Conservation (phyloP, 2,329 filamentous ascomycete genomes). For the Ascochyta pisi region DNA sequence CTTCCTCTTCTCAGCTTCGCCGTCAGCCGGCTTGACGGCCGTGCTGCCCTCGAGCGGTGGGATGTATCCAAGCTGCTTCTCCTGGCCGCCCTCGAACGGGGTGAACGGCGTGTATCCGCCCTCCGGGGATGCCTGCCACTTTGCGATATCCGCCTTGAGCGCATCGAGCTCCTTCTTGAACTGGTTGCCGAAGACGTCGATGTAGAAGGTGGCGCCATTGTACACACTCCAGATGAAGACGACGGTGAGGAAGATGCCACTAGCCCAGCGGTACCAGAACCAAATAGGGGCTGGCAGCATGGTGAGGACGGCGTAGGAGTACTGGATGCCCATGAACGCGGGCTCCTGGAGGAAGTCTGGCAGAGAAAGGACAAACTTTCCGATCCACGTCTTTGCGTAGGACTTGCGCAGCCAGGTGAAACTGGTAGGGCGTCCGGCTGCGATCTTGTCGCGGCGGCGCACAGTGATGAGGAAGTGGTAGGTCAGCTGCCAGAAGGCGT, state of each 20-base stretch:
- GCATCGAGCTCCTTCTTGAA: slow-evolving; percentile 96
- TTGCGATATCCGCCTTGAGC: slow-evolving; percentile 85
- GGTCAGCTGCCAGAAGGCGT: slow-evolving; percentile 86
- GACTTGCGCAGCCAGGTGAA: slow-evolving; percentile 96
- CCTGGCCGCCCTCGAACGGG: slow-evolving; percentile 25
- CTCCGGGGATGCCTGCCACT: slow-evolving; percentile 70
- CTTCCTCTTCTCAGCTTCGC: slow-evolving; percentile 29
- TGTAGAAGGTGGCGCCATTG: slow-evolving; percentile 97
- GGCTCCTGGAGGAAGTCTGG: slow-evolving; percentile 80
- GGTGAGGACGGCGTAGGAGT: slow-evolving; percentile 85
- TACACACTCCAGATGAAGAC: slow-evolving; percentile 97
- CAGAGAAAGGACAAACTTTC: slow-evolving; percentile 80
- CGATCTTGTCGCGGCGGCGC: slow-evolving; percentile 92
- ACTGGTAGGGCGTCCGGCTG: slow-evolving; percentile 90
- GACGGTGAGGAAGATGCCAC: slow-evolving; percentile 74
- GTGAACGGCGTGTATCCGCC: slow-evolving; percentile 30
- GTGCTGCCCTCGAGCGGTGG: slow-evolving; percentile 41
- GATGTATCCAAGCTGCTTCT: slow-evolving; percentile 39
- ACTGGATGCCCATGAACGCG: slow-evolving; percentile 96
- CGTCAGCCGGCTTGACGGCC: slow-evolving; percentile 26
- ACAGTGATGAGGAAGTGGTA: slow-evolving; percentile 98
- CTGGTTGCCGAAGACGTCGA: slow-evolving; percentile 94
- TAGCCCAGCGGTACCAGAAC: slow-evolving; percentile 88
- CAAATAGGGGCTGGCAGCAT: slow-evolving; percentile 95
- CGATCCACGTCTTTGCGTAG: slow-evolving; percentile 89